Conservation (phyloP, 2,329 filamentous ascomycete species). For the Zalaria sp. region DNA sequence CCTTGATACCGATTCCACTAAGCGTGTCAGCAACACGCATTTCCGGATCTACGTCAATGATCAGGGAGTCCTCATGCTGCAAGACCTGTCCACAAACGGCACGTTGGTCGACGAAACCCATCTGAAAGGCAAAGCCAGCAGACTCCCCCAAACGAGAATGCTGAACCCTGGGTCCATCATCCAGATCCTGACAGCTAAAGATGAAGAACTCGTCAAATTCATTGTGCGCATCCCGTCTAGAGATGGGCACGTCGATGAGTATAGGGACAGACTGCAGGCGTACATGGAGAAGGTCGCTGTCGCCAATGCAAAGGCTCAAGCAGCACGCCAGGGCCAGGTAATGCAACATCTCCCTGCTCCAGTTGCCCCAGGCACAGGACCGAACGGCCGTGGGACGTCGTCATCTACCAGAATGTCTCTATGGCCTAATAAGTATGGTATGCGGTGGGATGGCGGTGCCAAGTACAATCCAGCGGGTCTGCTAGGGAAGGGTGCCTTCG, state of each 20-base stretch:
- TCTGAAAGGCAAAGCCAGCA: conserved; percentile 40
- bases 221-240: conserved; percentile 67
- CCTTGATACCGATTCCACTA: conserved; percentile 50
- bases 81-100: conserved; percentile 92
- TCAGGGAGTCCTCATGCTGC: conserved; percentile 77
- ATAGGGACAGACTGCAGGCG: conserved; percentile 51
- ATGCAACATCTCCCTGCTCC: neutral
- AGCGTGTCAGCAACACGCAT: conserved; percentile 82
- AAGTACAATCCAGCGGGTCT: conserved; percentile 71
- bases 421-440: conserved; percentile 34
- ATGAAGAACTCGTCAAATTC: conserved; percentile 57
- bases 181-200: conserved; percentile 43
- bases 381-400: neutral
- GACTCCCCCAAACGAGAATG: conserved; percentile 41
- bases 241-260: conserved; percentile 54
- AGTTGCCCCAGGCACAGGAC: neutral
- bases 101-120: conserved; percentile 68
- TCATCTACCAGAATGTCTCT: neutral
- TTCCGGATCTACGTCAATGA: conserved; percentile 86
- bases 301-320: conserved; percentile 4
- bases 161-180: conserved; percentile 61
- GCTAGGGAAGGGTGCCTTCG: conserved; percentile 90
- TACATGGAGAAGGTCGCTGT: conserved; percentile 40
- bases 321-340: conserved; percentile 1
- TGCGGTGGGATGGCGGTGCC: conserved; percentile 70